phyloP scores from a whole-genome alignment of 352 stramenopile species.

The Salisapilia sapeloensis region DNA sequence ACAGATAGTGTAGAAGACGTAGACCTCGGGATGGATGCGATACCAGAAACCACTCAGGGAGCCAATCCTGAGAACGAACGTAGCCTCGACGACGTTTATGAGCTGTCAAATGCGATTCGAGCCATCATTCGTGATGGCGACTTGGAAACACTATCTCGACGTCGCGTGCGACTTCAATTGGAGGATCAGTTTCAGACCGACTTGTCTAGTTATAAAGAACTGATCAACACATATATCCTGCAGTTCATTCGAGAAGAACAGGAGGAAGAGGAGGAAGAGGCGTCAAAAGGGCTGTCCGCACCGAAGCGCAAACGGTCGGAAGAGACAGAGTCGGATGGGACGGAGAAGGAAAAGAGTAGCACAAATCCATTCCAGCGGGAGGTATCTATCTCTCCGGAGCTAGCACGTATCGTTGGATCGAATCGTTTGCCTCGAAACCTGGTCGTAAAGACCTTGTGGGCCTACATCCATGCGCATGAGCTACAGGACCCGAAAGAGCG shows the following conservation, averaged over 20 bases:
- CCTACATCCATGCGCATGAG: conserved; percentile 91
- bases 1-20: too few relatives aligned
- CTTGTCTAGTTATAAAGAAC: conserved; percentile 65
- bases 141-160: conserved; percentile 69
- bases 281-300: conserved; percentile 4
- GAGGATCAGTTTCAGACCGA: conserved; percentile 60
- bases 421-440: conserved; percentile 79
- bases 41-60: conserved; percentile 32
- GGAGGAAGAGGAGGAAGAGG: conserved; percentile 34
- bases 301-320: conserved; percentile 1
- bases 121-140: conserved; percentile 63
- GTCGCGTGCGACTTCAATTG: conserved; percentile 79
- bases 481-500: conserved; percentile 92
- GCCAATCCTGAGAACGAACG: conserved; percentile 16
- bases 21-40: conserved; percentile 19
- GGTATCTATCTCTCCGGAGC: conserved; percentile 54
- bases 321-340: conserved; percentile 4
- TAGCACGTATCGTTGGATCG: conserved; percentile 57
- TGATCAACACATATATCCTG: conserved; percentile 70
- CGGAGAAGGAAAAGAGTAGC: conserved; percentile 32
- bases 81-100: conserved; percentile 28
- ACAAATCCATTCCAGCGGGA: conserved; percentile 61
- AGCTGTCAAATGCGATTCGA: conserved; percentile 58
- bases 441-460: conserved; percentile 91
- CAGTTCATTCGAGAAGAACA: conserved; percentile 71